phyloP scores from a whole-genome alignment of 495 filamentous ascomycete genomes.

The Lophium mytilinum region DNA sequence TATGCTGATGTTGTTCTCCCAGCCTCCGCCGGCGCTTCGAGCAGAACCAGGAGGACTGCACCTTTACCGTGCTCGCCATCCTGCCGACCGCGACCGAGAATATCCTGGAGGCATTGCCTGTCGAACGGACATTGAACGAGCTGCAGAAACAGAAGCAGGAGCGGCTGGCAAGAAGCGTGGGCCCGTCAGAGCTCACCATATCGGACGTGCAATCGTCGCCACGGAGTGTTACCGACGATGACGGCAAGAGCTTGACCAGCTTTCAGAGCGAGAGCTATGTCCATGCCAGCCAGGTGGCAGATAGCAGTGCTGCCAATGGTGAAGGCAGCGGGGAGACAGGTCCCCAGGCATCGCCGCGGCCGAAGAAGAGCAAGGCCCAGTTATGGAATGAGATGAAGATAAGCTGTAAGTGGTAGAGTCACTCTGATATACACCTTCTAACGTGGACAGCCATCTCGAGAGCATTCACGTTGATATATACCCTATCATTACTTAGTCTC shows the following conservation, averaged over 20 bases:
- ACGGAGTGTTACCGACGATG: conserved; percentile 73
- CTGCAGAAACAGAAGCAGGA: conserved; percentile 89
- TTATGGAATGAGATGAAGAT: conserved; percentile 98
- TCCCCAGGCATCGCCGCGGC: conserved; percentile 32
- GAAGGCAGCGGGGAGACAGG: conserved; percentile 16
- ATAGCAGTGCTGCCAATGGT: conserved; percentile 34
- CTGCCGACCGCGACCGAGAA: conserved; percentile 84
- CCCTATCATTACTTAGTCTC: conserved; percentile 76
- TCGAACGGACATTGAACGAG: conserved; percentile 82
- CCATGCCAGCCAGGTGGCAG: conserved; percentile 66
- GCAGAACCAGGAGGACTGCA: conserved; percentile 98
- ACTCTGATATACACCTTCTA: conserved; percentile 1
- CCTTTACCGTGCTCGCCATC: conserved; percentile 92
- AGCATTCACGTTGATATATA: conserved; percentile 86
- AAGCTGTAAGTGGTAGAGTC: conserved; percentile 52
- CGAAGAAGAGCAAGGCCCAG: conserved; percentile 77
- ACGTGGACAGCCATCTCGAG: conserved; percentile 66
- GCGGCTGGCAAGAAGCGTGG: conserved; percentile 51
- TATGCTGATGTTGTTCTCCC: neutral
- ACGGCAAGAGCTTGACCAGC: conserved; percentile 67
- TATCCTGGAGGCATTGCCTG: conserved; percentile 78
- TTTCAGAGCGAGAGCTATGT: conserved; percentile 70
- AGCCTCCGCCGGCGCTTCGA: conserved; percentile 93
- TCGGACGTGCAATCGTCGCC: conserved; percentile 61
- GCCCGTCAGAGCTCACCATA: conserved; percentile 40